Conservation (phyloP, 305 asterid genomes). For the Plantago coronopus region DNA sequence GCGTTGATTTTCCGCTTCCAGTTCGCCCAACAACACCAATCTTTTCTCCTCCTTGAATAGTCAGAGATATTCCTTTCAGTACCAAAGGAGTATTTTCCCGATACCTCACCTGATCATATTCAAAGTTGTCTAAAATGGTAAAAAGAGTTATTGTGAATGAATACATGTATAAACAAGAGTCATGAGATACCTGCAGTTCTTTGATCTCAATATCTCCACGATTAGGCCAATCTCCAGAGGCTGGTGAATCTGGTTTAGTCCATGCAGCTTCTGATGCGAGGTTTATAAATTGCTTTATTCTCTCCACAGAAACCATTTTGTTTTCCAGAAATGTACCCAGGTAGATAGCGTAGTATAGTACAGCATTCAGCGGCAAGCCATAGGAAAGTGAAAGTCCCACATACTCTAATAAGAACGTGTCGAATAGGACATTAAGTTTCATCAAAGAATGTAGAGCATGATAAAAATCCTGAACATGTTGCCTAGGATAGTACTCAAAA, state of each 20-base stretch:
- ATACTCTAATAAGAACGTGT: constrained; percentile 30
- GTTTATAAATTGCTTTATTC: constrained; percentile 57
- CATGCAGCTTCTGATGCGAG: constrained; percentile 70
- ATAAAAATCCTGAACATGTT: no score
- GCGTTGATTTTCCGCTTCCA: constrained; percentile 74
- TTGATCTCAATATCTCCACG: constrained; percentile 44
- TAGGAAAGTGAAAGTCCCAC: constrained; percentile 76
- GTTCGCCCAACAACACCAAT: constrained; percentile 76
- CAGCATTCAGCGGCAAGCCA: constrained; percentile 51
- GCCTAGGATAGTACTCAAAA: no score
- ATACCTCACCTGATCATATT: constrained; percentile 55
- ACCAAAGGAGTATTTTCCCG: constrained; percentile 61
- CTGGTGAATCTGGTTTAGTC: constrained; percentile 29
- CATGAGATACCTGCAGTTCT: constrained; percentile 48
- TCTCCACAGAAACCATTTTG: constrained; percentile 70
- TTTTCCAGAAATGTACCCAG: constrained; percentile 50
- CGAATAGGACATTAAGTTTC: neutral
- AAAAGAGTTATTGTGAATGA: neutral
- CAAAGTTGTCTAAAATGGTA: neutral
- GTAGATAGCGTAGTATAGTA: constrained; percentile 43
- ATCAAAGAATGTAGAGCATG: constrained; percentile 10
- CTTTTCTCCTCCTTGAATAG: constrained; percentile 55
- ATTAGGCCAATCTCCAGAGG: constrained; percentile 57
- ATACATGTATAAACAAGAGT: neutral
- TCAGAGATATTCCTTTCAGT: constrained; percentile 53